Conservation (phyloP, 2,329 filamentous ascomycete genomes). For the Penicillium sp. region DNA sequence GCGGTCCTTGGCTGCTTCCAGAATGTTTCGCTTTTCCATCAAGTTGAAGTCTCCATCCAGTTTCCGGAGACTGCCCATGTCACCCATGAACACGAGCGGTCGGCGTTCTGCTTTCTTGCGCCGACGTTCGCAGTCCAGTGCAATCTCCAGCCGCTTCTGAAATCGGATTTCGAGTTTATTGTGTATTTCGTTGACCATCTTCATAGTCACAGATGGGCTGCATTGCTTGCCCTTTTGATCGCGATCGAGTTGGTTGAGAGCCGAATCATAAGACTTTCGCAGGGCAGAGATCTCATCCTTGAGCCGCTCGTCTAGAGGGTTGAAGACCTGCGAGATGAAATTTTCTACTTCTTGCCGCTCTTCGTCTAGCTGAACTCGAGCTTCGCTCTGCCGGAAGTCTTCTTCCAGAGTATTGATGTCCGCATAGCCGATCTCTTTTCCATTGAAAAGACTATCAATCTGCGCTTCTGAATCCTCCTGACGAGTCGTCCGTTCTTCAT, state of each 20-base stretch:
- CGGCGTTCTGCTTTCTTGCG: conserved; percentile 55
- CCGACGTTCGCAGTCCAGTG: conserved; percentile 53
- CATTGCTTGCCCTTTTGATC: conserved; percentile 39
- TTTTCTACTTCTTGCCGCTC: conserved; percentile 52
- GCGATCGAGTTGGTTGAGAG: conserved; percentile 42
- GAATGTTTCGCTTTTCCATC: conserved; percentile 51
- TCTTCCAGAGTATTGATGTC: conserved; percentile 56
- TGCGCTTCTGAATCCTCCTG: conserved; percentile 53
- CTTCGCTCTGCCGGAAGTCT: conserved; percentile 54
- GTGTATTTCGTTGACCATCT: conserved; percentile 47
- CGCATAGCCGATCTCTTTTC: conserved; percentile 57
- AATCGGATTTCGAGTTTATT: conserved; percentile 50
- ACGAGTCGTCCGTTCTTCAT: conserved; percentile 49
- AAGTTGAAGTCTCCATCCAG: conserved; percentile 50
- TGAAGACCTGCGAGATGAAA: conserved; percentile 52
- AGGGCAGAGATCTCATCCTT: conserved; percentile 52
- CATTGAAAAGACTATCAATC: conserved; percentile 55
- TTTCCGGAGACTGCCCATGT: conserved; percentile 51
- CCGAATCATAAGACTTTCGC: conserved; percentile 46
- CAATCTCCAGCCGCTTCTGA: conserved; percentile 49
- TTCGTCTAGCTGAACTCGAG: conserved; percentile 51
- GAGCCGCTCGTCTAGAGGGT: conserved; percentile 49
- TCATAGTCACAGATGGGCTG: conserved; percentile 46
- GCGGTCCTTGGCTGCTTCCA: conserved; percentile 50
- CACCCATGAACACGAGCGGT: conserved; percentile 52